These are phyloP conservation scores for Tieghemiomyces parasiticus DNA, from an alignment of 192 early-diverging fungal species.

Conservation along the genomic window DNA sequence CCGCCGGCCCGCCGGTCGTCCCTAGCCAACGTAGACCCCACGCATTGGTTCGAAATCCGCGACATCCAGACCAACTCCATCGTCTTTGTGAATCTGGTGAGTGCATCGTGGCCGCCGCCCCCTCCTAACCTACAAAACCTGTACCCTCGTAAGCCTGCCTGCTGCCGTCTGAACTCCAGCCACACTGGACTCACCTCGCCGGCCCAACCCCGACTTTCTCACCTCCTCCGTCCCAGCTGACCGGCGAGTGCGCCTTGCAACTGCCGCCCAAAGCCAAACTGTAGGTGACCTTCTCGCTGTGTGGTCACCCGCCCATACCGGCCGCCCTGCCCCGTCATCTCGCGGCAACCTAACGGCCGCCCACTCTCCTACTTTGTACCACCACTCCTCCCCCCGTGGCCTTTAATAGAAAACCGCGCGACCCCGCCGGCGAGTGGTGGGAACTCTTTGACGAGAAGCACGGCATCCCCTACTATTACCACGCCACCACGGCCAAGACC, in stretches of 20 bases:
- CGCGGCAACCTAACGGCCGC: neutral
- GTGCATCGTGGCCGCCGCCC: neutral
- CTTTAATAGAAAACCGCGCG: conserved; percentile 50
- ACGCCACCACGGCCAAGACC: conserved; percentile 68
- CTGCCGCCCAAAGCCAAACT: conserved; percentile 40
- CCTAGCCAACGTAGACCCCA: no score
- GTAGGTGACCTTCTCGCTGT: conserved; percentile 28
- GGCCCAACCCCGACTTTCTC: conserved; percentile 4
- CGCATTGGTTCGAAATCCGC: conserved; percentile 56
- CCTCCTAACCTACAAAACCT: neutral
- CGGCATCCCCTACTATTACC: conserved; percentile 86
- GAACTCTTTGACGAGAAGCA: conserved; percentile 80
- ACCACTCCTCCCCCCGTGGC: conserved; percentile 9
- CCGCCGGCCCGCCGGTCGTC: no score
- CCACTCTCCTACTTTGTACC: conserved; percentile 7
- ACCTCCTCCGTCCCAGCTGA: conserved; percentile 27
- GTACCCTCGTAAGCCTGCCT: no score
- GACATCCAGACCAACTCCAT: conserved; percentile 46
- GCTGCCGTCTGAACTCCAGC: no score
- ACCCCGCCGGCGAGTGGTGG: conserved; percentile 88
- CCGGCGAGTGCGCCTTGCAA: conserved; percentile 69
- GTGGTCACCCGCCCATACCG: neutral
- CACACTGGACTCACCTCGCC: conserved; percentile 1
- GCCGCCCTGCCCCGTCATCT: conserved; percentile 1
- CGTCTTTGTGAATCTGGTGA: conserved; percentile 56